Evolutionary conservation across 163 green algal species (phyloP).

Genomic region (Coccomyxa subellipsoidea): DNA sequence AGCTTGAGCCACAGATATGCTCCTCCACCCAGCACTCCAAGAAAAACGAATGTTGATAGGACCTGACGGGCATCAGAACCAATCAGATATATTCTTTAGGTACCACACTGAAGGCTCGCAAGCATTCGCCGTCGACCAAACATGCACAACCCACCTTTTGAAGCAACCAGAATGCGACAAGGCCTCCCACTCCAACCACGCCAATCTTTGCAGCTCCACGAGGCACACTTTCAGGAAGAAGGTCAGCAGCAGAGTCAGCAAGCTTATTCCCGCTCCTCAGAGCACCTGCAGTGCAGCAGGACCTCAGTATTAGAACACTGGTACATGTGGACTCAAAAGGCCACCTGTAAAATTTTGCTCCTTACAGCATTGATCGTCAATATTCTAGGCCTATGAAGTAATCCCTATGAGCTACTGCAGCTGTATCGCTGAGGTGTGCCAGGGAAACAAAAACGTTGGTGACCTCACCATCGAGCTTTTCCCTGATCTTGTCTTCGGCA

Average conservation of each 20-base stretch:
- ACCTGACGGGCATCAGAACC: not conserved
- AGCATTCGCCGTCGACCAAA: no score
- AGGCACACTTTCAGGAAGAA: not conserved
- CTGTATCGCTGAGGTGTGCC: no score
- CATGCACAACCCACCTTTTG: not conserved
- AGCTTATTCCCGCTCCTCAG: not conserved
- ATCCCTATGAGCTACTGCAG: no score
- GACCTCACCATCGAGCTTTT: not conserved
- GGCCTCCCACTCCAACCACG: not conserved
- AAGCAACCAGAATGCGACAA: not conserved
- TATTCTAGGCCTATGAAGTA: no score
- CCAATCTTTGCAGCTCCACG: constrained; percentile 2
- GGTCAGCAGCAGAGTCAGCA: not conserved
- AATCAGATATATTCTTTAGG: no score
- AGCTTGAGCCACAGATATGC: not conserved
- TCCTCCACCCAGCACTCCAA: not conserved
- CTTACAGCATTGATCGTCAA: no score
- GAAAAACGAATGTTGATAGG: not conserved
- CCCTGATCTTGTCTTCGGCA: not conserved
- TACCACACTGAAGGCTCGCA: no score
- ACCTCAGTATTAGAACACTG: no score
- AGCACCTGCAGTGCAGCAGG: not conserved
- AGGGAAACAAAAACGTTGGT: no score
- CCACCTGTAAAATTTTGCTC: no score
- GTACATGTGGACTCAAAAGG: no score